Evolutionary conservation across 176 grass and related monocot species (phyloP).

Genomic region (Panicum miliaceum): DNA sequence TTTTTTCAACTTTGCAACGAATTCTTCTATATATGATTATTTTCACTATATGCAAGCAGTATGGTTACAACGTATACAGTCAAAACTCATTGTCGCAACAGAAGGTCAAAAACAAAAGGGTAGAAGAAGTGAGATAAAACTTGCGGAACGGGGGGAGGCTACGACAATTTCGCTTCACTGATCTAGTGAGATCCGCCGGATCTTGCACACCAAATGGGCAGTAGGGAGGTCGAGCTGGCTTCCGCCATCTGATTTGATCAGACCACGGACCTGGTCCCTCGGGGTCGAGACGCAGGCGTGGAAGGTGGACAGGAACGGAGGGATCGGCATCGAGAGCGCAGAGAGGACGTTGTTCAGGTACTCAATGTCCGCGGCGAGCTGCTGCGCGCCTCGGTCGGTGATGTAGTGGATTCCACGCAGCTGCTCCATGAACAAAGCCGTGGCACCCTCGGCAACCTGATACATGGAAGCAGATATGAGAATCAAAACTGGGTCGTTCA

Average conservation of each 20-base stretch:
- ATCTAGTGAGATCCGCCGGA: constrained; percentile 77
- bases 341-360: constrained; percentile 93
- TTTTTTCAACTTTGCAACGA: not conserved
- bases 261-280: constrained; percentile 66
- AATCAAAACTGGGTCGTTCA: not conserved
- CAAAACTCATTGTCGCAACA: constrained; percentile 17
- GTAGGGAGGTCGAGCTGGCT: constrained; percentile 83
- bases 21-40: not conserved
- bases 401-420: constrained; percentile 87
- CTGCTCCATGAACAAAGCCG: constrained; percentile 92
- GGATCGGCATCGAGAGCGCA: constrained; percentile 89
- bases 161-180: constrained; percentile 22
- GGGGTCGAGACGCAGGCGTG: constrained; percentile 73
- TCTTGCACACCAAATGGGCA: constrained; percentile 87
- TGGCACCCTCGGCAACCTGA: constrained; percentile 91
- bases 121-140: not conserved
- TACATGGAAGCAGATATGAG: constrained; percentile 8
- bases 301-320: constrained; percentile 79
- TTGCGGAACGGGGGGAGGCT: not conserved
- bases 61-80: constrained; percentile 28
- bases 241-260: constrained; percentile 69
- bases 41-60: constrained; percentile 13
- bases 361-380: constrained; percentile 92
- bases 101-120: not conserved
- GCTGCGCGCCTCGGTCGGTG: constrained; percentile 74